Conservation (phyloP, 352 stramenopile species). For the Pythium aphanidermatum region DNA sequence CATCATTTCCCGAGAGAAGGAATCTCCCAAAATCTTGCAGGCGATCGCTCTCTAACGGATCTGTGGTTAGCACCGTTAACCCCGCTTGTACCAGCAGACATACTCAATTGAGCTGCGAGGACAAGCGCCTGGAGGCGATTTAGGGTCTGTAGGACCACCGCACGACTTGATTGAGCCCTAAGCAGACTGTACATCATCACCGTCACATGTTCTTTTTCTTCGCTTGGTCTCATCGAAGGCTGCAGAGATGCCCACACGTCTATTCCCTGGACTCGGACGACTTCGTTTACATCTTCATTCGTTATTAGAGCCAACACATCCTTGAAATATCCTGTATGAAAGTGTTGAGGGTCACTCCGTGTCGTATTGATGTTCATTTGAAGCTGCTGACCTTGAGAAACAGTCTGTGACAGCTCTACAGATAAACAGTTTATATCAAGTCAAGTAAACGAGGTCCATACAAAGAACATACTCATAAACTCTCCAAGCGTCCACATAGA, state of each 20-base stretch:
- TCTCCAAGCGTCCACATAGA: slow-evolving; percentile 19
- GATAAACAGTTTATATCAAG: background rate
- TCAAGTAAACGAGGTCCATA: background rate
- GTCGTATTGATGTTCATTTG: too few species aligned
- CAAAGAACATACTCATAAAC: slow-evolving; percentile 20
- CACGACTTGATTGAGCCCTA: background rate
- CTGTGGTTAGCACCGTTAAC: too few species aligned
- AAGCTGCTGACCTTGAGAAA: slow-evolving; percentile 9
- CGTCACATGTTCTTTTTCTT: slow-evolving; percentile 14
- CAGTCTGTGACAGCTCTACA: slow-evolving; percentile 13
- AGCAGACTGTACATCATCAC: slow-evolving; percentile 9
- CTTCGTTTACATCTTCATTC: background rate
- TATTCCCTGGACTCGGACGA: slow-evolving; percentile 7
- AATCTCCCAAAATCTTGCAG: slow-evolving; percentile 10
- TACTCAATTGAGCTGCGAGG: slow-evolving; percentile 13
- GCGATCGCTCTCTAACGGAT: slow-evolving; percentile 13
- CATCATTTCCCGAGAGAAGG: background rate
- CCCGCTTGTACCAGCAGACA: background rate
- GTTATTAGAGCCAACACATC: slow-evolving; percentile 2
- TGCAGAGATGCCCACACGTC: slow-evolving; percentile 18
- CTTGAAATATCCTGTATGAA: slow-evolving; percentile 10
- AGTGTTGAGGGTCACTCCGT: too few species aligned
- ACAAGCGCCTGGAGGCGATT: slow-evolving; percentile 11
- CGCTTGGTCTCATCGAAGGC: slow-evolving; percentile 12
- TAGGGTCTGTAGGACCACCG: slow-evolving; percentile 2